These are phyloP conservation scores for Cyberlindnera mississippiensis DNA, from an alignment of 805 yeast species.

Conservation along the genomic window DNA sequence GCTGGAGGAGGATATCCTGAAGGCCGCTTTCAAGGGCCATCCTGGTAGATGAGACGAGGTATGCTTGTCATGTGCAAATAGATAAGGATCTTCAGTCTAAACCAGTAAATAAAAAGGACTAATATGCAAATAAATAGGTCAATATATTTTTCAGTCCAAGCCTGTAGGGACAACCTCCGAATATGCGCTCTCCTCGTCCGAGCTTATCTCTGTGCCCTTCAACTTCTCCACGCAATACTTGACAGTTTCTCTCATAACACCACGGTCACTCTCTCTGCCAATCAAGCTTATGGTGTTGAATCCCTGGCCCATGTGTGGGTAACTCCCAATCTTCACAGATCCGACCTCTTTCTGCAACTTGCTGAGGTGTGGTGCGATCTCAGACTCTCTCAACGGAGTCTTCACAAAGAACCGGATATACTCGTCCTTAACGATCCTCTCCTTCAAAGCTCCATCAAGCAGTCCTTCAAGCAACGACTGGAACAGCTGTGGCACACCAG, in stretches of 20 bases:
- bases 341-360: constrained; percentile 42
- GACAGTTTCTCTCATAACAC: constrained; percentile 42
- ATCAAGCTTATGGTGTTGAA: constrained; percentile 71
- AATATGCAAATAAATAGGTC: no score
- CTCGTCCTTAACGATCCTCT: constrained; percentile 25
- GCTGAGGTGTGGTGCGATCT: constrained; percentile 61
- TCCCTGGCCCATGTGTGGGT: constrained; percentile 69
- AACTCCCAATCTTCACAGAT: constrained; percentile 71
- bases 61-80: no score
- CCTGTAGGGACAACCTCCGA: constrained; percentile 5
- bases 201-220: constrained; percentile 53
- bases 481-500: constrained; percentile 82
- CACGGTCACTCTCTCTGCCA: constrained; percentile 44
- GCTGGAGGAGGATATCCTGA: constrained; percentile 62
- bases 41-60: not conserved
- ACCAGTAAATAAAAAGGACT: no score
- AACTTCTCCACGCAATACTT: constrained; percentile 42
- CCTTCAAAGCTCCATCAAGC: constrained; percentile 40
- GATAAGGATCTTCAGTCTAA: no score
- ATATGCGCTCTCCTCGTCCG: constrained; percentile 46
- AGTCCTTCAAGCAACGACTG: constrained; percentile 37
- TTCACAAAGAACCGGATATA: constrained; percentile 53
- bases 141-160: constrained; percentile 7
- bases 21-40: constrained; percentile 75
- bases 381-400: constrained; percentile 59